These are phyloP conservation scores for Syzygium oleosum DNA, from an alignment of 345 rosid genomes.

Conservation along the genomic window DNA sequence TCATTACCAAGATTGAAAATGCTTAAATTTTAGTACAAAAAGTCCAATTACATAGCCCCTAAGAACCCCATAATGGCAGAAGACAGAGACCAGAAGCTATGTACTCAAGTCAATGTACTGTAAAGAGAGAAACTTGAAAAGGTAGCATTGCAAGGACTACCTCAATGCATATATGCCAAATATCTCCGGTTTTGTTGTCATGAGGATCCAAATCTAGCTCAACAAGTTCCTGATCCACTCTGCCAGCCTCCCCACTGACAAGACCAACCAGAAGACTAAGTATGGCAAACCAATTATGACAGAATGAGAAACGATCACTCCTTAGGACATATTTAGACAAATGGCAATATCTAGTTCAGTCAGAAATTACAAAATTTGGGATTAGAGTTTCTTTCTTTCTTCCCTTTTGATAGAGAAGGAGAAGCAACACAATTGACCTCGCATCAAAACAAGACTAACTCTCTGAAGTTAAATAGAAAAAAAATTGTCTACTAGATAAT, in stretches of 20 bases:
- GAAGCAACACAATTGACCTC: not conserved
- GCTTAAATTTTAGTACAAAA: not conserved
- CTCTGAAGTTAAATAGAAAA: not conserved
- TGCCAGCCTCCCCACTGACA: conserved; percentile 16
- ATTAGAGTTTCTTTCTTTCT: not conserved
- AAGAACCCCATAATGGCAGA: not conserved
- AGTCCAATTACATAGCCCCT: not conserved
- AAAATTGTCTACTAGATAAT: not conserved
- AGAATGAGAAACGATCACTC: not conserved
- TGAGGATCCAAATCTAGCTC: conserved; percentile 67
- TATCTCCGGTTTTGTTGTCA: conserved; percentile 74
- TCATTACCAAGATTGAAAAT: not conserved
- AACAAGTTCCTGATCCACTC: conserved; percentile 34
- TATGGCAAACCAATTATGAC: not conserved
- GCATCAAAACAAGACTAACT: not conserved
- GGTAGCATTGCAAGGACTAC: conserved; percentile 18
- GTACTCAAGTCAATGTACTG: not conserved
- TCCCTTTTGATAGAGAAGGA: not conserved
- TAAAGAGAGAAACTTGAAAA: not conserved
- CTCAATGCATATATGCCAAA: conserved; percentile 84
- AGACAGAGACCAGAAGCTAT: not conserved
- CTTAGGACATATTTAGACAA: not conserved
- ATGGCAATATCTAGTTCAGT: not conserved
- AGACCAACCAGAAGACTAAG: conserved; percentile 11
- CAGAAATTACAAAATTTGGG: not conserved